Evolutionary conservation across 1,139 yeast species (phyloP), one percentile per base, ranked within the genome.

Genomic region (Meyerozyma elateridarum): DNA sequence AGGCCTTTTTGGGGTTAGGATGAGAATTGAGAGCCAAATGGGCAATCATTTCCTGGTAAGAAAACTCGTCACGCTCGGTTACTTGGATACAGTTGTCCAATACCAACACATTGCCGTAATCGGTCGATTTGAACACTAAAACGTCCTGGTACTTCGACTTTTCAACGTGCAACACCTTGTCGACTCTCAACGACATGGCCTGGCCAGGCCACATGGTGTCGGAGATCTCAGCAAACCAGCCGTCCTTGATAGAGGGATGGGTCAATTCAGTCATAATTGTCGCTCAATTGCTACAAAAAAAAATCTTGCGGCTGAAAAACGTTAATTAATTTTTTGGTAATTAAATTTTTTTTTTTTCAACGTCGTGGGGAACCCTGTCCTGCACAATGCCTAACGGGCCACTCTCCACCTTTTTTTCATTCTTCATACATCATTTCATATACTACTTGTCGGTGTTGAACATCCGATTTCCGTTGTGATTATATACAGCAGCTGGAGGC

Each of bases 191-290:
- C 39, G 85, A 75, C 84, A 88, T 81, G 47, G 95, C 95, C 67
- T 87, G 95, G 41, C 96, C 96, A 11, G 96, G 96, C 82, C 95
- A 91, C 82, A 79, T 77, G 51, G 85, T 81, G 56, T 83, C 78
- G 56, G 94, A 81, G 59, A 80, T 71, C 62, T 85, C 94, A 55
- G 88, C 76, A 69, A 85, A 85, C 96, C 96, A 85, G 52, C 95
- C 95, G 61, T 85, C 93, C 32, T 40, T 41, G 36, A 21, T 19
- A n/a, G 82, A 68, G 36, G 85, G 84, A 66, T 79, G 85, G 30
- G 84, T 66, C 47, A 79, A 68, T 64, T 73, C 79, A 26, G 29
- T 17, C 29, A 27, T 27, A 17, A 19, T 12, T 19, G n/a, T n/a
- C n/a, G n/a, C n/a, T n/a, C n/a, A n/a, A n/a, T n/a, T n/a, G n/a